Evolutionary conservation across 2,329 filamentous ascomycete genomes (phyloP), one percentile per base, ranked within the genome.

Genomic region (Leptographium galeiforme): DNA sequence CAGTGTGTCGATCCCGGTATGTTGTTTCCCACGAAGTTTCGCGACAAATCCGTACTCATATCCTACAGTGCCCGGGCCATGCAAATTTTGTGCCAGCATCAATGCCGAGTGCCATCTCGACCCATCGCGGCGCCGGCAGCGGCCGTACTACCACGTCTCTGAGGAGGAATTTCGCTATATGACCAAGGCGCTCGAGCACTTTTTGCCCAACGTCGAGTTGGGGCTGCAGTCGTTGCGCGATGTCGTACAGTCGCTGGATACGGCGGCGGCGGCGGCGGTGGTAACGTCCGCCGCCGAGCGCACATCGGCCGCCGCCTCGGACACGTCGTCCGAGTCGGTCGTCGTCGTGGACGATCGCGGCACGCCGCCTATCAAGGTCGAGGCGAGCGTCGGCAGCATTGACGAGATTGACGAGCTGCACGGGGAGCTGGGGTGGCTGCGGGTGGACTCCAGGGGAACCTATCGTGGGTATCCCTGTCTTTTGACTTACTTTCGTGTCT

Each of bases 121-220:
- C 51, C 58, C 61, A 2, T 61, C 62, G 8, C 59, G 62, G n/a
- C 57, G 62, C 8, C 54, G 62, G n/a, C 62, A 63, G 55, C 57
- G 62, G 8, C 62, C 62, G 1, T 63, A 63, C 52, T 63, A 63
- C 46, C 61, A 63, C 47, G 61, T 63, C 33, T 63, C 61, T 0
- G 61, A 63, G 48, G 61, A 63, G 45, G 61, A 63, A 52, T 63
- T 62, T 46, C 60, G 61, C 14, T 63, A 62, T 45, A 63, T 63
- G 62, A 60, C 61, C 43, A 57, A 59, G 51, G 61, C 60, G 7
- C 50, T 63, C 6, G 61, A 62, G 55, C 60, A 63, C 50, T 63
- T 63, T 43, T 41, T 63, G 18, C 61, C 62, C 10, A 57, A 61
- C 18, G 57, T 57, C 13, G 57, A 61, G 16, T 56, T 63, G 19